These are phyloP conservation scores for Piloderma croceum DNA, from an alignment of 768 basidiomycete genomes.

Conservation along the genomic window DNA sequence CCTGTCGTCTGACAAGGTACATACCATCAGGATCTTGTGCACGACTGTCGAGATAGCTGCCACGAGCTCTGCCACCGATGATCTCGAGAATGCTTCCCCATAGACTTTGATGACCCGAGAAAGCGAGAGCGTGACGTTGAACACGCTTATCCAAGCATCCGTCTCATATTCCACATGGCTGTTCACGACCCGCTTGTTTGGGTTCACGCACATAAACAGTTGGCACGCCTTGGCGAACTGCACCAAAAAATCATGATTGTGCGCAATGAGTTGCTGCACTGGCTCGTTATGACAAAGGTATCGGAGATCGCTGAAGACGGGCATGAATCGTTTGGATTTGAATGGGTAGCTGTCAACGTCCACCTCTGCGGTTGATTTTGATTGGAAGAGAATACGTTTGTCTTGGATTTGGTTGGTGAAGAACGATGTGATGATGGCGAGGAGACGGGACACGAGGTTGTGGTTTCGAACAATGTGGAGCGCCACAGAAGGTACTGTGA, in stretches of 20 bases:
- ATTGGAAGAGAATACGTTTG: conserved; percentile 55
- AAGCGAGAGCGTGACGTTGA: conserved; percentile 89
- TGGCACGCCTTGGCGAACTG: conserved; percentile 75
- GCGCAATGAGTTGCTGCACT: conserved; percentile 75
- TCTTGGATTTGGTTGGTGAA: conserved; percentile 86
- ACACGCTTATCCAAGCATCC: conserved; percentile 95
- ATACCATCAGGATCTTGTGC: conserved; percentile 66
- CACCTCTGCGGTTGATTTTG: conserved; percentile 27
- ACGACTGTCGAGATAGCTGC: conserved; percentile 64
- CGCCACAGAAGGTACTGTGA: conserved; percentile 85
- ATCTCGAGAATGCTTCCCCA: conserved; percentile 72
- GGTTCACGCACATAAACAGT: conserved; percentile 90
- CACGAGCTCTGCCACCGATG: conserved; percentile 53
- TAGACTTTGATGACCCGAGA: conserved; percentile 86
- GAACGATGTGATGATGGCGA: conserved; percentile 83
- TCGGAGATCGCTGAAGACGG: conserved; percentile 86
- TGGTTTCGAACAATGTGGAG: conserved; percentile 70
- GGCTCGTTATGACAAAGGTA: conserved; percentile 77
- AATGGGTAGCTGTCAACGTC: conserved; percentile 86
- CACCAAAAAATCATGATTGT: conserved; percentile 57
- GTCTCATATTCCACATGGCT: conserved; percentile 95
- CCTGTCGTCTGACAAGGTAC: conserved; percentile 60
- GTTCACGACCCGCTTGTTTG: conserved; percentile 75
- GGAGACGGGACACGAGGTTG: conserved; percentile 67
- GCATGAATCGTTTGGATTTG: conserved; percentile 94